These are phyloP conservation scores for Leishmania major DNA, from an alignment of 208 protist genomes.

Conservation along the genomic window DNA sequence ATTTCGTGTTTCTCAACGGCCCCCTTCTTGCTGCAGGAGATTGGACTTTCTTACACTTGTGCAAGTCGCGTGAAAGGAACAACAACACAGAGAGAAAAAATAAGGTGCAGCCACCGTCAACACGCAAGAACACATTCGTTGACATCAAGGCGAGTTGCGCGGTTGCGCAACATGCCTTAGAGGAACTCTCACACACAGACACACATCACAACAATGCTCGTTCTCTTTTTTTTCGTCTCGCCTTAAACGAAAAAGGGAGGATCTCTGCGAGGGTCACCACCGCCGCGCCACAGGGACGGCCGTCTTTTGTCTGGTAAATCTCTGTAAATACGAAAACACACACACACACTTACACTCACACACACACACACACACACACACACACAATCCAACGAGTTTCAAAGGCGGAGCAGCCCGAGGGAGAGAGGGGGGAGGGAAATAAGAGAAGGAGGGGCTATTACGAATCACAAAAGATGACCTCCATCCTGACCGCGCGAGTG, in stretches of 20 bases:
- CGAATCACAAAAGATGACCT: neutral
- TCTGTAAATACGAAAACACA: constrained; percentile 8
- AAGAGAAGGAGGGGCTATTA: neutral
- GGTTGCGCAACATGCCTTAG: neutral
- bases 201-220: neutral
- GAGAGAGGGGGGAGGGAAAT: neutral
- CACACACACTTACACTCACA: neutral
- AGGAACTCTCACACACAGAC: neutral
- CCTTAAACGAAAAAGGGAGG: neutral
- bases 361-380: neutral
- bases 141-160: neutral
- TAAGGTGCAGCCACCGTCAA: neutral
- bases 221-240: neutral
- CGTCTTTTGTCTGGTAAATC: neutral
- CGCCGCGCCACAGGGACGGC: neutral
- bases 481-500: neutral
- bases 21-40: neutral
- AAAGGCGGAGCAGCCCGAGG: neutral
- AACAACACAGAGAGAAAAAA: neutral
- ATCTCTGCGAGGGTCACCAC: neutral
- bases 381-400: neutral
- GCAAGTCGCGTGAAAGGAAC: neutral
- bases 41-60: neutral
- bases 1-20: neutral
- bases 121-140: neutral